Evolutionary conservation across 176 grass and related monocot species (phyloP).

Genomic region (Elymus sibiricus): DNA sequence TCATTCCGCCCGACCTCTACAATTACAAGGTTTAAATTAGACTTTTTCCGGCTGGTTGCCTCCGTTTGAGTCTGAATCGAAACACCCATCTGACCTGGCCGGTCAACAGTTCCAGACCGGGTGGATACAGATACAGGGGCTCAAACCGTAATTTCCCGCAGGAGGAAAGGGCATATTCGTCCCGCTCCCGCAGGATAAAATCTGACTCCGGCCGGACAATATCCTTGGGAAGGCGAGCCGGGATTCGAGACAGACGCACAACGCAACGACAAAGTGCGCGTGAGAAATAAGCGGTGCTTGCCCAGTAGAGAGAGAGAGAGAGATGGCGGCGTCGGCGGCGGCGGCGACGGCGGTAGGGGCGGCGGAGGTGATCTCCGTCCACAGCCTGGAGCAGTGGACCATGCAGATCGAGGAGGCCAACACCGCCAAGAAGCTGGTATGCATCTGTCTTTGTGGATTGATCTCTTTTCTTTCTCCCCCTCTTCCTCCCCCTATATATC

Average conservation of each 20-base stretch:
- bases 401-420: conserved; percentile 74
- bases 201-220: conserved; percentile 16
- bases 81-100: too few species aligned
- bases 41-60: too few species aligned
- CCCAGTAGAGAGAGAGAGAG: not conserved
- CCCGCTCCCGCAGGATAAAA: not conserved
- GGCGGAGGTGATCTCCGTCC: conserved; percentile 50
- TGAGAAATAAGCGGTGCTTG: conserved; percentile 17
- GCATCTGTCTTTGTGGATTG: not conserved
- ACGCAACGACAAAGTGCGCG: not conserved
- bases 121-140: not conserved
- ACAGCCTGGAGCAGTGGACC: conserved; percentile 68
- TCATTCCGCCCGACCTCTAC: too few species aligned
- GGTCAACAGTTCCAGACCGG: not conserved
- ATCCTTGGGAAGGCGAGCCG: conserved; percentile 1
- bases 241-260: not conserved
- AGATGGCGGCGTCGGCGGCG: not conserved
- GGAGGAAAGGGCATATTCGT: not conserved
- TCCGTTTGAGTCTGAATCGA: too few species aligned
- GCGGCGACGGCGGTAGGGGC: not conserved
- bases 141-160: not conserved
- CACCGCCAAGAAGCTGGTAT: conserved; percentile 63
- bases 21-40: too few species aligned
- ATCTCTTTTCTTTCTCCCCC: too few species aligned
- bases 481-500: too few species aligned